phyloP scores from a whole-genome alignment of 495 filamentous ascomycete genomes.

The Penicillium robsamsonii region DNA sequence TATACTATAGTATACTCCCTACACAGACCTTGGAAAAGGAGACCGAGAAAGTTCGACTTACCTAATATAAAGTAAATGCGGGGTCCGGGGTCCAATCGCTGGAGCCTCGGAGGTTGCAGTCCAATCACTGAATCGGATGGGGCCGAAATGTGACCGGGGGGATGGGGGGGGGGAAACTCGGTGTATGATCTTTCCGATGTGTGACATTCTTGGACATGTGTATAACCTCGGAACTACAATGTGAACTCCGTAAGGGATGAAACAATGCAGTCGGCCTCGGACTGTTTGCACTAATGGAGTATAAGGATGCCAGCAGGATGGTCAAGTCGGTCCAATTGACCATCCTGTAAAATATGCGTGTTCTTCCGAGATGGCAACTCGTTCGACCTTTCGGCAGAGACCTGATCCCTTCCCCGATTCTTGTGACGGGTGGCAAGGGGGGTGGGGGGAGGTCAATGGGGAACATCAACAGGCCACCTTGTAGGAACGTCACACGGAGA shows the following conservation, averaged over 20 bases:
- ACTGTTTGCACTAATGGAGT: conserved; percentile 8
- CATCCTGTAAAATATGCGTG: conserved; percentile 11
- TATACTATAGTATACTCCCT: no score
- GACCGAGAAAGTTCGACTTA: conserved; percentile 10
- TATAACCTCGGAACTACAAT: conserved; percentile 3
- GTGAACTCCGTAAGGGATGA: neutral
- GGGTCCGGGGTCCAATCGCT: conserved; percentile 37
- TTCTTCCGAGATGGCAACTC: conserved; percentile 4
- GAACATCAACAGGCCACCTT: neutral
- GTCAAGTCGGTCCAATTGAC: neutral
- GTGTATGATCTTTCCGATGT: conserved; percentile 27
- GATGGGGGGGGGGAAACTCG: no score
- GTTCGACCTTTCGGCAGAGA: conserved; percentile 8
- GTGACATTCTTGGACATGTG: conserved; percentile 18
- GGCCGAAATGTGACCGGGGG: conserved; percentile 22
- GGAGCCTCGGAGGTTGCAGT: conserved; percentile 32
- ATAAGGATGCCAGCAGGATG: neutral
- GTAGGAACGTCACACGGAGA: conserved; percentile 8
- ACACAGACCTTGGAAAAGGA: no score
- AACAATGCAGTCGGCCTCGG: conserved; percentile 19
- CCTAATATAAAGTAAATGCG: conserved; percentile 31
- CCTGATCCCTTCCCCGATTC: conserved; percentile 2
- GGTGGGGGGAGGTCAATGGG: no score
- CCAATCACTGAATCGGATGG: conserved; percentile 34
- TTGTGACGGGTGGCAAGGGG: conserved; percentile 9